Evolutionary conservation across 305 asterid genomes (phyloP).

Genomic region (Fraxinus floribunda): DNA sequence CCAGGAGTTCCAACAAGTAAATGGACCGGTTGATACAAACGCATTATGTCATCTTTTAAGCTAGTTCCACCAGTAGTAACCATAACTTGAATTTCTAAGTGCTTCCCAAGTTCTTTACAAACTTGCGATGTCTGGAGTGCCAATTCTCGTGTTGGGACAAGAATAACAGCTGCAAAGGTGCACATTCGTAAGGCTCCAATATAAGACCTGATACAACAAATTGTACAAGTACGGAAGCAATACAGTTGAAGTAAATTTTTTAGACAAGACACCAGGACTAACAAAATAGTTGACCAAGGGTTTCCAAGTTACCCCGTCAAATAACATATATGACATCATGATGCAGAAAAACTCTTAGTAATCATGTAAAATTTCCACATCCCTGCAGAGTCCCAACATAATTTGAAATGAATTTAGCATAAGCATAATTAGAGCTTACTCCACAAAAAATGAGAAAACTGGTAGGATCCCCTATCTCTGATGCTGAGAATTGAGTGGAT

Average conservation of each 20-base stretch:
- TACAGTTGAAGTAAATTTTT: background rate
- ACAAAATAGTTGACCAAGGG: background rate
- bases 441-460: background rate
- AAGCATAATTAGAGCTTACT: background rate
- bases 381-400: background rate
- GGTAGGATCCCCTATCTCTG: too few species aligned
- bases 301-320: background rate
- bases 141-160: slow-evolving; percentile 58
- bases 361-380: background rate
- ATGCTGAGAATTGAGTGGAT: too few species aligned
- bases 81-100: slow-evolving; percentile 60
- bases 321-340: background rate
- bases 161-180: slow-evolving; percentile 41
- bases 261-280: background rate
- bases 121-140: slow-evolving; percentile 67
- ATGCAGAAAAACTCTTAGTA: background rate
- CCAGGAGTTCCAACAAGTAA: slow-evolving; percentile 67
- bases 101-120: slow-evolving; percentile 59
- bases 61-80: slow-evolving; percentile 63
- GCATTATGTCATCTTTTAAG: slow-evolving; percentile 58
- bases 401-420: background rate
- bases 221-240: background rate
- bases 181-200: background rate
- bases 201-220: background rate
- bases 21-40: slow-evolving; percentile 59